Base-by-base conservation (phyloP, 164 flowering plant species). In the Dillenia suffruticosa region DNA sequence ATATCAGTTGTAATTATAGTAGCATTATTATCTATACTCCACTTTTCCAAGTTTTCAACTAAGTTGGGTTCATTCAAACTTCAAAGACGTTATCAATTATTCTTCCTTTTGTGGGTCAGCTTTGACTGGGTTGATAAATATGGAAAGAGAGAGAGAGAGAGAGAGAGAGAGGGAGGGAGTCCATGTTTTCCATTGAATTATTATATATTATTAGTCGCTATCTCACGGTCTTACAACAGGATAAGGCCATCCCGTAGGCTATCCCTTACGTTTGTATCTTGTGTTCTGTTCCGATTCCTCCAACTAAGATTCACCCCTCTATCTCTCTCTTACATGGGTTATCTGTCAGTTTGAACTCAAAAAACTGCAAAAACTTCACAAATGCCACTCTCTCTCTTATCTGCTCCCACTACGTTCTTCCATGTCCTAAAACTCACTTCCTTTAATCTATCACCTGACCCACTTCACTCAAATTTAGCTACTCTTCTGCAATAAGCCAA, bases 71-170 rank as follows among this genome's bases (percentile, higher is more conserved):
- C 56, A 61, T 74, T 70, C 65, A 71, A 72, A 58, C 40, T 59
- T 57, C 40, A 67, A 68, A 52, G 59, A 49, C 68, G 53, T 2
- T 19, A 56, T 19, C 26, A 48, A 65, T 47, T 55, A 50, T 65
- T 56, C 49, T 51, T 56, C 11, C 13, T 63, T 44, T 16, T 62
- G 75, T 72, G 71, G 76, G 76, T 69, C 76, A 66, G 72, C 5
- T 70, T 77, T 77, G 79, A 72, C 79, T 72, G 62, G 14, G 54
- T 46, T 17, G n/a, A 24, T 5, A 10, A 14, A 43, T 5, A 50
- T 12, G 13, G 54, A 47, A 14, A 46, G 54, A 66, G 54, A 54
- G 15, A 57, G 45, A 15, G 24, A 50, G 43, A 1, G 12, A 52
- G 70, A 72, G 63, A 47, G 58, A 22, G 13, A 13, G 46, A 8